These are phyloP conservation scores for Herpetospermum pedunculosum DNA, from an alignment of 306 rosid genomes.

Conservation along the genomic window DNA sequence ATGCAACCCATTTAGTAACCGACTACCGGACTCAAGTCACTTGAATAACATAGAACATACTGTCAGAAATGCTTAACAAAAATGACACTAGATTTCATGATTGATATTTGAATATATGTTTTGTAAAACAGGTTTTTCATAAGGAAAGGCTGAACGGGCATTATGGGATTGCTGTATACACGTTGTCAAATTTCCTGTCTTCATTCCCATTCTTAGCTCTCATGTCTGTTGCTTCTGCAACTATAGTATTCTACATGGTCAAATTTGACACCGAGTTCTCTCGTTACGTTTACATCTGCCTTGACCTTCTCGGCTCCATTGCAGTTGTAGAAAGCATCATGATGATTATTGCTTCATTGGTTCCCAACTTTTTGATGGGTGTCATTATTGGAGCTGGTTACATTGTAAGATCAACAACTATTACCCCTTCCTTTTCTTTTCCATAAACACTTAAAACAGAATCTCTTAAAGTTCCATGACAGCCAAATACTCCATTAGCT, in stretches of 20 bases:
- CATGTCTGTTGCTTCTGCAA: conserved; percentile 58
- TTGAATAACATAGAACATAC: background rate
- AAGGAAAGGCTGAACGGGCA: conserved; percentile 66
- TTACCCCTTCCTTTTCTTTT: background rate
- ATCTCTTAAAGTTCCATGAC: background rate
- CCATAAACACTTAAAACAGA: background rate
- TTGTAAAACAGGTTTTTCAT: conserved; percentile 45
- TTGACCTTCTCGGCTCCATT: conserved; percentile 51
- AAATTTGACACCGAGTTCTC: conserved; percentile 48
- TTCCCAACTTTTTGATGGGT: conserved; percentile 91
- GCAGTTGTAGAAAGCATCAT: conserved; percentile 77
- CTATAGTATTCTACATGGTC: conserved; percentile 70
- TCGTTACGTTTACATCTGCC: conserved; percentile 31
- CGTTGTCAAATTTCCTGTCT: conserved; percentile 64
- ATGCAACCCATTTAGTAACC: background rate
- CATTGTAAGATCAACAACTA: conserved; percentile 30
- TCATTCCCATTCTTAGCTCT: conserved; percentile 65
- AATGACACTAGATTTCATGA: background rate
- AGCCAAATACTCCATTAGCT: background rate
- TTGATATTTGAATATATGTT: conserved; percentile 5
- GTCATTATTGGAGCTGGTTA: conserved; percentile 82
- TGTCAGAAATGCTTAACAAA: background rate
- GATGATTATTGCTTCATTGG: conserved; percentile 89
- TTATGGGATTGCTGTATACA: conserved; percentile 60
- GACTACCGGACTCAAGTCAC: background rate